Evolutionary conservation across 371 early-diverging fungal species (phyloP).

Genomic region (Mycotypha africana): DNA sequence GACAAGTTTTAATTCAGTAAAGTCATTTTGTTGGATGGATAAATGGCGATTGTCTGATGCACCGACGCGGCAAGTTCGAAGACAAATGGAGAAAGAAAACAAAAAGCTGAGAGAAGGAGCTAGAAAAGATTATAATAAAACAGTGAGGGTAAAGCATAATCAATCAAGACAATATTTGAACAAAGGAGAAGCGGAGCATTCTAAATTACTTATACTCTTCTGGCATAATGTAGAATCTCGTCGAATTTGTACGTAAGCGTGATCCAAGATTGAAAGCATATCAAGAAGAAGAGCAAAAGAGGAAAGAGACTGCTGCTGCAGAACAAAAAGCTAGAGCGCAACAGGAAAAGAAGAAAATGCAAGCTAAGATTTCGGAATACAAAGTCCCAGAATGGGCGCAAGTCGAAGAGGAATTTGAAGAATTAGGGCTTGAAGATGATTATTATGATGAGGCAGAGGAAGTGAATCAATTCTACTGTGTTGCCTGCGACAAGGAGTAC

Average conservation of each 20-base stretch:
- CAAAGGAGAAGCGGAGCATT: too few relatives aligned
- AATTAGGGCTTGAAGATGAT: slow-evolving; percentile 12
- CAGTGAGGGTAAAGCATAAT: slow-evolving; percentile 55
- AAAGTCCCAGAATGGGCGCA: slow-evolving; percentile 64
- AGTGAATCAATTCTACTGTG: slow-evolving; percentile 57
- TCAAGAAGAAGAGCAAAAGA: slow-evolving; percentile 45
- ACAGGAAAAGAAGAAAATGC: slow-evolving; percentile 46
- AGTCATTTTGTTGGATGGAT: slow-evolving; percentile 90
- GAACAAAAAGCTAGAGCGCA: slow-evolving; percentile 50
- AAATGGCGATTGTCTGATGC: slow-evolving; percentile 79
- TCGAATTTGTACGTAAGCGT: slow-evolving; percentile 61
- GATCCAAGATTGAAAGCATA: slow-evolving; percentile 71
- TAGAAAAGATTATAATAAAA: slow-evolving; percentile 80
- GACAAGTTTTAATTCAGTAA: slow-evolving; percentile 69
- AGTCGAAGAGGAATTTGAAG: slow-evolving; percentile 29
- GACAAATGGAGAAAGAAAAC: slow-evolving; percentile 93
- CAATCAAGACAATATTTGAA: neutral
- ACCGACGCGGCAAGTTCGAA: slow-evolving; percentile 73
- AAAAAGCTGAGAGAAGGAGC: slow-evolving; percentile 78
- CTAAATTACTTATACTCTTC: too few relatives aligned
- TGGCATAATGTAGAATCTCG: slow-evolving; percentile 38
- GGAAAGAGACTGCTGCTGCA: slow-evolving; percentile 43
- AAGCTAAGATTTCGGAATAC: slow-evolving; percentile 45
- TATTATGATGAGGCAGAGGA: slow-evolving; percentile 37
- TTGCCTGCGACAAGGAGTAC: slow-evolving; percentile 79